Conservation (phyloP, 2,329 filamentous ascomycete genomes). For the Aspergillus sp. region DNA sequence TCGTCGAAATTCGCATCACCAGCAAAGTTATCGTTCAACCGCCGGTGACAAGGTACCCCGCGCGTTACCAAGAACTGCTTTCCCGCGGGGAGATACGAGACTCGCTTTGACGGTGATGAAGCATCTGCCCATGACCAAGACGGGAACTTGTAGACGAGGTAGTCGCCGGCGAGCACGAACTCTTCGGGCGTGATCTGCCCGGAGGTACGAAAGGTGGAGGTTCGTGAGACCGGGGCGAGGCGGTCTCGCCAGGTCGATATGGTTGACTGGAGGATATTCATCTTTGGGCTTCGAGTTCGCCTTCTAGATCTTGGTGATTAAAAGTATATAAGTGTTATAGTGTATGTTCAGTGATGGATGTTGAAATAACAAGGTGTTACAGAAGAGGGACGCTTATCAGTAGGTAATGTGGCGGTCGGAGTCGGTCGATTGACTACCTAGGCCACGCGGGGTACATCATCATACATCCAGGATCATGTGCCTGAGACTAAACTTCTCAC, state of each 20-base stretch:
- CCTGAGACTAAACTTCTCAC: constrained; percentile 15
- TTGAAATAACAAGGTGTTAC: not conserved
- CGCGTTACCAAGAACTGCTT: constrained; percentile 97
- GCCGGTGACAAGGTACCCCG: constrained; percentile 88
- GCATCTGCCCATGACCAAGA: constrained; percentile 97
- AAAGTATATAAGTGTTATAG: not conserved
- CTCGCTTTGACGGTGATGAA: constrained; percentile 74
- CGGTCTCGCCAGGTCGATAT: constrained; percentile 89
- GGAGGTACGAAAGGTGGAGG: constrained; percentile 87
- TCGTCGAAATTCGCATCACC: constrained; percentile 85
- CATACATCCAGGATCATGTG: constrained; percentile 15
- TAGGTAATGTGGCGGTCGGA: constrained; percentile 17
- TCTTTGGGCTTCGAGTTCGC: not conserved
- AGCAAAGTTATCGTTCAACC: constrained; percentile 90
- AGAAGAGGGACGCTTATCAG: constrained; percentile 12
- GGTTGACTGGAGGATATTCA: constrained; percentile 91
- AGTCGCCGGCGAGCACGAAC: constrained; percentile 93
- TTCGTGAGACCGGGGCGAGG: constrained; percentile 84
- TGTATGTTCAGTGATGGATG: not conserved
- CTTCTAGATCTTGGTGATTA: not conserved
- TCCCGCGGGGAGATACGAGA: constrained; percentile 75
- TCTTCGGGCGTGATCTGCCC: constrained; percentile 97
- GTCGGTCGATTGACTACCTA: constrained; percentile 5
- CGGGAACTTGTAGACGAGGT: constrained; percentile 97
- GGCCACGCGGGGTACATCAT: constrained; percentile 20